A percentile compares a stretch with the other conserved stretches of the same genome.
phyloP scores from a whole-genome alignment of 2,329 filamentous ascomycete species.

The Monilinia laxa region DNA sequence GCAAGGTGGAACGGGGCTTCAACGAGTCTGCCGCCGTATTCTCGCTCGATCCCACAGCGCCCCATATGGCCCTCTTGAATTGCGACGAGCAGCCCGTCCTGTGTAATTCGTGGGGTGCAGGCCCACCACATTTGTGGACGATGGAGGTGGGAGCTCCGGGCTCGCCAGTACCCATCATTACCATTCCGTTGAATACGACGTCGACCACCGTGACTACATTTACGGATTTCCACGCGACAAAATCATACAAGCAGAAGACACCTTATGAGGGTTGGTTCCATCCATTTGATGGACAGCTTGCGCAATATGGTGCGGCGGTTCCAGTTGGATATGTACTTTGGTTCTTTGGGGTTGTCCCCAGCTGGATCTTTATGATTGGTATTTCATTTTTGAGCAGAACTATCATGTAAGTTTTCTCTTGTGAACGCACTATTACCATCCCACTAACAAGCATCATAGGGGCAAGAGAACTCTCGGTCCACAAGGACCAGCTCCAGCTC shows the following conservation, averaged over 20 bases:
- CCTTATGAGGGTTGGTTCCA: slow-evolving; percentile 69
- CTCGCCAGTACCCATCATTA: slow-evolving; percentile 62
- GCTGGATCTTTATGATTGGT: slow-evolving; percentile 76
- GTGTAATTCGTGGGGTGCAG: slow-evolving; percentile 71
- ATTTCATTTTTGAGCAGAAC: slow-evolving; percentile 71
- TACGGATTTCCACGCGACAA: slow-evolving; percentile 56
- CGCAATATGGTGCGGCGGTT: slow-evolving; percentile 59
- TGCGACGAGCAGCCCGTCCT: slow-evolving; percentile 74
- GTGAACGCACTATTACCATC: slow-evolving; percentile 6
- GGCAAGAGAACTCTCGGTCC: slow-evolving; percentile 25
- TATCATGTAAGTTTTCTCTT: slow-evolving; percentile 64
- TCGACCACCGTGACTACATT: slow-evolving; percentile 65
- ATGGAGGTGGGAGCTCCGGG: slow-evolving; percentile 66
- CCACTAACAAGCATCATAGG: slow-evolving; percentile 25
- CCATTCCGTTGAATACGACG: slow-evolving; percentile 67
- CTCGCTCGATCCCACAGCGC: slow-evolving; percentile 57
- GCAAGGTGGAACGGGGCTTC: slow-evolving; percentile 61
- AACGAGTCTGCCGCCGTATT: slow-evolving; percentile 66
- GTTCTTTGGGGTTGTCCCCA: slow-evolving; percentile 63
- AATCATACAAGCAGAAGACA: slow-evolving; percentile 49
- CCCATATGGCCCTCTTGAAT: slow-evolving; percentile 68
- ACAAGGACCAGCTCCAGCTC: slow-evolving; percentile 29
- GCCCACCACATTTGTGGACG: slow-evolving; percentile 64
- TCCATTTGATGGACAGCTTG: slow-evolving; percentile 68
- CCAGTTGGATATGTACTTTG: slow-evolving; percentile 68